Percentiles rank a stretch among this genome's conserved stretches.
Conservation (phyloP, 2,329 filamentous ascomycete genomes). For the Pyrenophora seminiperda region DNA sequence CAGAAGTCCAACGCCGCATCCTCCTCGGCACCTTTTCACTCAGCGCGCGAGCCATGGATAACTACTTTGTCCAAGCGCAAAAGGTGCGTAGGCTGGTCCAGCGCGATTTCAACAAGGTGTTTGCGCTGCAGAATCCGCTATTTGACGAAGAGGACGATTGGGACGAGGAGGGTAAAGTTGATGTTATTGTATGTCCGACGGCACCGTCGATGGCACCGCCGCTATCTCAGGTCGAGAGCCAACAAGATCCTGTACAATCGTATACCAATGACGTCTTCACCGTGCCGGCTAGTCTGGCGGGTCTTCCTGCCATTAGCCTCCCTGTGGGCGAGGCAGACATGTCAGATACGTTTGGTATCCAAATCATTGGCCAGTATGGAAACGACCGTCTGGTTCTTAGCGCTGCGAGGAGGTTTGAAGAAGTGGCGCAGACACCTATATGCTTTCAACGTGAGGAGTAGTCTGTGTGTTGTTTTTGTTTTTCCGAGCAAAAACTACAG, state of each 20-base stretch:
- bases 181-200: constrained; percentile 87
- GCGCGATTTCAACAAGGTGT: constrained; percentile 82
- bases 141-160: constrained; percentile 40
- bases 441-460: too few relatives aligned
- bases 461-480: too few relatives aligned
- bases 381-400: constrained; percentile 69
- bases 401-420: constrained; percentile 53
- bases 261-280: constrained; percentile 97
- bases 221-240: constrained; percentile 61
- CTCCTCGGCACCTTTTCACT: constrained; percentile 88
- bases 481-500: too few relatives aligned
- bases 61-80: constrained; percentile 96
- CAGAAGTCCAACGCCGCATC: constrained; percentile 85
- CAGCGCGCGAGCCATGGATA: constrained; percentile 88
- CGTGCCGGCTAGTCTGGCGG: constrained; percentile 90
- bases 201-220: constrained; percentile 76
- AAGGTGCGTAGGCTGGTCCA: constrained; percentile 83
- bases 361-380: constrained; percentile 81
- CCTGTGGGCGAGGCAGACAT: constrained; percentile 59
- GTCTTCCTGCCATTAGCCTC: constrained; percentile 84
- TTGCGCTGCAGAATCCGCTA: constrained; percentile 72
- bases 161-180: constrained; percentile 66
- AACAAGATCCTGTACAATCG: constrained; percentile 67
- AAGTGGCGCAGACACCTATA: too few relatives aligned
- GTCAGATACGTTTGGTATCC: constrained; percentile 63